These are phyloP conservation scores for Serendipita vermifera DNA, from an alignment of 768 basidiomycete genomes.

Conservation along the genomic window DNA sequence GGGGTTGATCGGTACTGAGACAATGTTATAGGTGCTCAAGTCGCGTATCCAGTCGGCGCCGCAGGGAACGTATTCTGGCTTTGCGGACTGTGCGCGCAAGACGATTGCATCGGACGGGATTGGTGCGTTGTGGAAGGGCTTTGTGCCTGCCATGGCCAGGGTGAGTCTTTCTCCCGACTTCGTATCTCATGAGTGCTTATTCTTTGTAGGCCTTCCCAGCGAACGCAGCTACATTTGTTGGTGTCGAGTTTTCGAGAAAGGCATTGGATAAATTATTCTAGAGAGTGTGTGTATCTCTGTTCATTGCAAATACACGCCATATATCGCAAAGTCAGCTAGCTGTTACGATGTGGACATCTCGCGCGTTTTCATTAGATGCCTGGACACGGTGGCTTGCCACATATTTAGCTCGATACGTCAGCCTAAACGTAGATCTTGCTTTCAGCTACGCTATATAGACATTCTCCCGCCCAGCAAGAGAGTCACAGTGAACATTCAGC, in stretches of 20 bases:
- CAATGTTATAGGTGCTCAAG: slow-evolving; percentile 63
- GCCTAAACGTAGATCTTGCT: no score
- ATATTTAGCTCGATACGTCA: no score
- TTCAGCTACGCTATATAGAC: no score
- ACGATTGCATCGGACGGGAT: slow-evolving; percentile 83
- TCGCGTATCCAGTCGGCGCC: slow-evolving; percentile 92
- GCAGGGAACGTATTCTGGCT: slow-evolving; percentile 91
- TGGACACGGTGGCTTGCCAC: no score
- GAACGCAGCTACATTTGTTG: slow-evolving; percentile 89
- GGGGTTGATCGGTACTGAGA: slow-evolving; percentile 1
- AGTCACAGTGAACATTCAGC: no score
- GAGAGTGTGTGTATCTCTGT: no score
- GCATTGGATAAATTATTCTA: slow-evolving; percentile 57
- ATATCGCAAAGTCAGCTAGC: no score
- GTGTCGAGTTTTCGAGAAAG: slow-evolving; percentile 84
- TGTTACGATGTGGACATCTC: no score
- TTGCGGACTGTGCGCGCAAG: slow-evolving; percentile 85
- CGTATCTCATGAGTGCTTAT: background rate
- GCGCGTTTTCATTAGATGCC: no score
- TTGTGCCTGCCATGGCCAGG: slow-evolving; percentile 92
- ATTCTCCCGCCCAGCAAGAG: no score
- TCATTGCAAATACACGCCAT: no score
- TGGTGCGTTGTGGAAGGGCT: slow-evolving; percentile 86
- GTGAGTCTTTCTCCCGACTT: slow-evolving; percentile 30
- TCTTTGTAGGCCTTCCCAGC: slow-evolving; percentile 79